phyloP scores from a whole-genome alignment of 2,329 filamentous ascomycete species.

The Diaporthe nobilis region DNA sequence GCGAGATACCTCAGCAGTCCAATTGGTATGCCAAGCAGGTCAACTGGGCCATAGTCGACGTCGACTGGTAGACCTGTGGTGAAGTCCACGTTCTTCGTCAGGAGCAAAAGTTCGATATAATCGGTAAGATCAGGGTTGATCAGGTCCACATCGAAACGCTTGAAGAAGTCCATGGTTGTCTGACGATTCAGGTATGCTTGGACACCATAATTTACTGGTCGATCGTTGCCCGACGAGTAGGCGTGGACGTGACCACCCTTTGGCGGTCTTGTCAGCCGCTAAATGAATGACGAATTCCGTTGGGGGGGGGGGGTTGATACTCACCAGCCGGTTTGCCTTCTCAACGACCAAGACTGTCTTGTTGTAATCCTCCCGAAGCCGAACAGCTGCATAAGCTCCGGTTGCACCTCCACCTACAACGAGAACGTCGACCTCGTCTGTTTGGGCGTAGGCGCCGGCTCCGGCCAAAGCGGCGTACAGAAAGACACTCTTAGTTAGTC shows the following conservation, averaged over 20 bases:
- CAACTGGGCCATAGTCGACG: constrained; percentile 46
- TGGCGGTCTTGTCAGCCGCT: neutral
- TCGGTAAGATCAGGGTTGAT: constrained; percentile 44
- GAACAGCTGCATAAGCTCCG: constrained; percentile 43
- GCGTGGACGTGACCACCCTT: constrained; percentile 59
- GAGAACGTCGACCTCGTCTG: constrained; percentile 40
- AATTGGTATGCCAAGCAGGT: constrained; percentile 52
- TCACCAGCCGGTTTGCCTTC: constrained; percentile 20
- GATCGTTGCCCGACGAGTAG: constrained; percentile 54
- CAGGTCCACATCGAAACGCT: constrained; percentile 53
- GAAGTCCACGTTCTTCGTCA: constrained; percentile 29
- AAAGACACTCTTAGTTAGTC: neutral
- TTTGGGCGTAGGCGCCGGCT: constrained; percentile 21
- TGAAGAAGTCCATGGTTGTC: constrained; percentile 54
- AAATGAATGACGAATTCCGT: neutral
- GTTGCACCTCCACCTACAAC: constrained; percentile 45
- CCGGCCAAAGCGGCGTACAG: constrained; percentile 6
- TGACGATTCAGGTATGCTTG: constrained; percentile 52
- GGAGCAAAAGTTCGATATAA: constrained; percentile 15
- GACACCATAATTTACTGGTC: constrained; percentile 51
- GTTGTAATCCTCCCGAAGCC: constrained; percentile 40
- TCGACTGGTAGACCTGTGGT: neutral
- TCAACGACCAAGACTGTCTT: constrained; percentile 45
- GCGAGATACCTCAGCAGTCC: constrained; percentile 16
- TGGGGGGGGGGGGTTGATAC: neutral